Conservation (phyloP, 73 alveolate genomes). For the Stentor roeselii region DNA sequence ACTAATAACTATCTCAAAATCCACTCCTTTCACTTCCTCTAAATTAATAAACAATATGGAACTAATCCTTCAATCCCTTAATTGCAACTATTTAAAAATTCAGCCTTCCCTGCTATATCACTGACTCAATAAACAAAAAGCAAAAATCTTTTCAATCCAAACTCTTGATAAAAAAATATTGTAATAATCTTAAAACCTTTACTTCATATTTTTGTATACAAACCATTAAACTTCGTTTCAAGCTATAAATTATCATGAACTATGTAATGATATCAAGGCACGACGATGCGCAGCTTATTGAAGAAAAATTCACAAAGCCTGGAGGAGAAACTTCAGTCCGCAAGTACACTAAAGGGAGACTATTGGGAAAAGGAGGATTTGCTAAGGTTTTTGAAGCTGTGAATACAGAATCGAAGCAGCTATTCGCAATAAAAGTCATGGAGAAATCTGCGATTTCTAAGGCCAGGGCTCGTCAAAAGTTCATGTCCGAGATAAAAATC, state of each 20-base stretch:
- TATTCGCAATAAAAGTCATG: slow-evolving; percentile 34
- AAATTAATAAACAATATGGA: too few species aligned
- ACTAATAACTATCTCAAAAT: too few species aligned
- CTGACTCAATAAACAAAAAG: too few species aligned
- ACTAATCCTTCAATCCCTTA: too few species aligned
- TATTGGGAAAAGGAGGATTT: slow-evolving; percentile 71
- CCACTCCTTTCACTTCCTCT: too few species aligned
- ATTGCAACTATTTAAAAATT: too few species aligned
- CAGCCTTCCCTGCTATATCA: too few species aligned
- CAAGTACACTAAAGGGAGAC: slow-evolving; percentile 45
- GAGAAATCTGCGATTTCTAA: slow-evolving; percentile 31
- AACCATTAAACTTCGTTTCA: too few species aligned
- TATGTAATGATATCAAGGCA: not conserved
- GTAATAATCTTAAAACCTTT: not conserved
- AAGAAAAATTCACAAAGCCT: not conserved
- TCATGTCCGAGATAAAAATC: slow-evolving; percentile 62
- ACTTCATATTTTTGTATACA: not conserved
- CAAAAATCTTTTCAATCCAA: too few species aligned
- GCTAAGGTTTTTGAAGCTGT: slow-evolving; percentile 60
- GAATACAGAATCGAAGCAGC: slow-evolving; percentile 43
- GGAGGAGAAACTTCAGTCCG: slow-evolving; percentile 31
- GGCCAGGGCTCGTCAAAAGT: slow-evolving; percentile 28
- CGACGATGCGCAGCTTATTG: not conserved
- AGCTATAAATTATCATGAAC: not conserved
- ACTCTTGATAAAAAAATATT: not conserved